Conservation (phyloP, 2,329 filamentous ascomycete species). For the Colletotrichum orbiculare region DNA sequence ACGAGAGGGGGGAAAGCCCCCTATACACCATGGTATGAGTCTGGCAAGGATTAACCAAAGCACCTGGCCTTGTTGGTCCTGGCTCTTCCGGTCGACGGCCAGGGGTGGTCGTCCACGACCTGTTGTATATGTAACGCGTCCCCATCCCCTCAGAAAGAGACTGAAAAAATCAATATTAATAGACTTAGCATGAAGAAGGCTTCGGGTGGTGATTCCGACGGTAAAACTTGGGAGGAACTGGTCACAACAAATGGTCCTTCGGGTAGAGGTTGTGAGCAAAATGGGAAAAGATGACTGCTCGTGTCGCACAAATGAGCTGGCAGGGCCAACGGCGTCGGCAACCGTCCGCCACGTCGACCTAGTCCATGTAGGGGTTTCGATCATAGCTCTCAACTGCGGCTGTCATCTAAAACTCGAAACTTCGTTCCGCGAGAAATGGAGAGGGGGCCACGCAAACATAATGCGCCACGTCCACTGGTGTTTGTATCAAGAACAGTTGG, state of each 20-base stretch:
- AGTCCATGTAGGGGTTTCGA: not conserved
- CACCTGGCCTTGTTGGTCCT: constrained; percentile 20
- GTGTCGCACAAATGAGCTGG: constrained; percentile 5
- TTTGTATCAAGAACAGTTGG: too few relatives aligned
- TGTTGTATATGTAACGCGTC: constrained; percentile 19
- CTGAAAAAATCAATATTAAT: constrained; percentile 11
- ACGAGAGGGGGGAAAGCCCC: not conserved
- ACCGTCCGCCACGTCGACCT: not conserved
- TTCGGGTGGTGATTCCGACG: not conserved
- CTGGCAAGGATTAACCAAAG: constrained; percentile 18
- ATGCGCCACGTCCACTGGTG: constrained; percentile 7
- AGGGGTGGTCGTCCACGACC: constrained; percentile 4
- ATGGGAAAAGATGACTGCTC: constrained; percentile 21
- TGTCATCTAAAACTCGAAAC: not conserved
- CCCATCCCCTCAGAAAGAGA: not conserved
- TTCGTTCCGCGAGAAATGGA: constrained; percentile 8
- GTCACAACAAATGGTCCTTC: not conserved
- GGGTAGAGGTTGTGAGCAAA: constrained; percentile 6
- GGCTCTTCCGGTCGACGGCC: constrained; percentile 9
- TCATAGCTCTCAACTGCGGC: not conserved
- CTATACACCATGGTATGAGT: not conserved
- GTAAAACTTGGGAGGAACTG: too few relatives aligned
- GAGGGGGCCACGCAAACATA: not conserved
- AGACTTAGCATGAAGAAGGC: not conserved
- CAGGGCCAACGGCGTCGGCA: not conserved